Evolutionary conservation across 768 basidiomycete genomes (phyloP).

Genomic region (Kwoniella bestiolae): DNA sequence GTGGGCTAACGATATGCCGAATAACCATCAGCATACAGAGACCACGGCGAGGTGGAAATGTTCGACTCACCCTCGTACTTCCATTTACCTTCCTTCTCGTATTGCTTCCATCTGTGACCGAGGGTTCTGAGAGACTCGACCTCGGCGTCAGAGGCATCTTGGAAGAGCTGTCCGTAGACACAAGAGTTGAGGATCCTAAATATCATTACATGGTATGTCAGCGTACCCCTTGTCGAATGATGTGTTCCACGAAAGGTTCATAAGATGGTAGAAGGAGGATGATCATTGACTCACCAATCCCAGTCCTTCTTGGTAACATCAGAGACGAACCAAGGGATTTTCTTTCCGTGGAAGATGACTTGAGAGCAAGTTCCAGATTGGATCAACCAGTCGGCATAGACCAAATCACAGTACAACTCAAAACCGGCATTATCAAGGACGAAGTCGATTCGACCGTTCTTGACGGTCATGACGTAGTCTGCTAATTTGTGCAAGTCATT

Average conservation of each 20-base stretch:
- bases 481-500: slow-evolving; percentile 74
- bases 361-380: slow-evolving; percentile 83
- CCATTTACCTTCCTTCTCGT: slow-evolving; percentile 90
- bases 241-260: too few species aligned
- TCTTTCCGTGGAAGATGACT: slow-evolving; percentile 93
- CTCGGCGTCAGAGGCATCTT: slow-evolving; percentile 76
- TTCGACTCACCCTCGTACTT: slow-evolving; percentile 68
- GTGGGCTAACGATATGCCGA: slow-evolving; percentile 38
- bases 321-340: slow-evolving; percentile 83
- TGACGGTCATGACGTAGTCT: slow-evolving; percentile 61
- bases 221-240: too few species aligned
- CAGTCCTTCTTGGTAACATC: slow-evolving; percentile 93
- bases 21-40: too few species aligned
- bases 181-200: slow-evolving; percentile 51
- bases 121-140: slow-evolving; percentile 77
- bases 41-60: too few species aligned
- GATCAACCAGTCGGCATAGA: slow-evolving; percentile 83
- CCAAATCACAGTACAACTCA: slow-evolving; percentile 68
- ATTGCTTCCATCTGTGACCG: slow-evolving; percentile 91
- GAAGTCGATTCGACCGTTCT: slow-evolving; percentile 76
- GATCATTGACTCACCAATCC: slow-evolving; percentile 83
- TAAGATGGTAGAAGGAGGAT: slow-evolving; percentile 60
- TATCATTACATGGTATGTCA: too few species aligned
- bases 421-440: slow-evolving; percentile 66
- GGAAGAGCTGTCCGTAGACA: slow-evolving; percentile 79